A percentile compares a stretch with the other conserved stretches of the same genome.
Evolutionary conservation across 495 filamentous ascomycete genomes (phyloP).

Genomic region (Daldinia bambusicola): DNA sequence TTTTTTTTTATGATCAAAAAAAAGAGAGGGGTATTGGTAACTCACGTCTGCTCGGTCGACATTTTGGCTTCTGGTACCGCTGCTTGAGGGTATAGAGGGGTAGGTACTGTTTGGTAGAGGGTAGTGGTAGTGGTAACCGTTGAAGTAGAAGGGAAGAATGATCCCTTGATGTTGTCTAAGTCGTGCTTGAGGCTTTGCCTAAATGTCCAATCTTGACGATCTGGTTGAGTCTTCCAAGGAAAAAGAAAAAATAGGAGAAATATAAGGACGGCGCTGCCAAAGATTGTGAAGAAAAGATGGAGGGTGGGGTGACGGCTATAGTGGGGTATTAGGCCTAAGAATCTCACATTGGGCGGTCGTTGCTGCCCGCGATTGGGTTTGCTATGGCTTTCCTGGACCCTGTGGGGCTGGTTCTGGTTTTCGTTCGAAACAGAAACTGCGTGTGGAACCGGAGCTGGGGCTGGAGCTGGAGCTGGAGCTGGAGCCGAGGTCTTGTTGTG

Average conservation of each 20-base stretch:
- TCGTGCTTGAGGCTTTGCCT: slow-evolving; percentile 44
- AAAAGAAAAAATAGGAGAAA: slow-evolving; percentile 48
- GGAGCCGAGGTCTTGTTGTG: slow-evolving; percentile 1
- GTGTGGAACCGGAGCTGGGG: not conserved
- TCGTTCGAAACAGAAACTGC: not conserved
- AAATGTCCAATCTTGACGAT: slow-evolving; percentile 45
- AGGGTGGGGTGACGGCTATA: slow-evolving; percentile 46
- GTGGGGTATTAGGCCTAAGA: slow-evolving; percentile 39
- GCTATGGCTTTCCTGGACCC: slow-evolving; percentile 24
- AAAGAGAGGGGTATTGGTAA: slow-evolving; percentile 37
- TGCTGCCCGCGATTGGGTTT: slow-evolving; percentile 36
- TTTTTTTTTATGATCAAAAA: no score
- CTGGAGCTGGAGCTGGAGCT: not conserved
- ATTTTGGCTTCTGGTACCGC: slow-evolving; percentile 68
- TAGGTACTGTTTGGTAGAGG: slow-evolving; percentile 50
- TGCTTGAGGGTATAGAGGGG: slow-evolving; percentile 46
- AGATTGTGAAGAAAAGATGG: slow-evolving; percentile 47
- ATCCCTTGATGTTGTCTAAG: slow-evolving; percentile 45
- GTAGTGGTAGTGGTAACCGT: slow-evolving; percentile 53
- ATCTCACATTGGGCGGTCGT: slow-evolving; percentile 24
- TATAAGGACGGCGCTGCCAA: slow-evolving; percentile 38
- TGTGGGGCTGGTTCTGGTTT: not conserved
- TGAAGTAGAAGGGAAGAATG: slow-evolving; percentile 45
- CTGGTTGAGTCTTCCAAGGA: slow-evolving; percentile 42
- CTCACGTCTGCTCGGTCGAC: slow-evolving; percentile 94